These are phyloP conservation scores for Agrocybe chaxingu DNA, from an alignment of 768 basidiomycete genomes.

Conservation along the genomic window DNA sequence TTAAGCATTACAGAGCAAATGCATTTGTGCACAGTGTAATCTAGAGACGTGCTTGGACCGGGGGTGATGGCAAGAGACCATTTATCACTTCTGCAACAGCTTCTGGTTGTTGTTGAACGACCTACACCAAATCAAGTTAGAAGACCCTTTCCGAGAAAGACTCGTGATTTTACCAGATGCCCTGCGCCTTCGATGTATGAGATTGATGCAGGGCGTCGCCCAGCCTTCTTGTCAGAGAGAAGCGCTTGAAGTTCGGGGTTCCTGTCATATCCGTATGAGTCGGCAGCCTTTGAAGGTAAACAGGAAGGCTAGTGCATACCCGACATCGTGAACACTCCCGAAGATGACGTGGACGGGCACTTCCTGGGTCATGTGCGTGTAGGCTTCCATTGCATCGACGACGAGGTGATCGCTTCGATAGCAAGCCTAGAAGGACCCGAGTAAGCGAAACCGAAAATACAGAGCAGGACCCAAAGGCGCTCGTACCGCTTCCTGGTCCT, in stretches of 20 bases:
- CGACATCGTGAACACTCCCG: neutral
- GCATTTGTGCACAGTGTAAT: neutral
- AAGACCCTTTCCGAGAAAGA: neutral
- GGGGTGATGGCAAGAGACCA: neutral
- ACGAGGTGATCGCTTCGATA: neutral
- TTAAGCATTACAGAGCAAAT: neutral
- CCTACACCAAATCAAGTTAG: neutral
- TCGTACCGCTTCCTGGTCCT: neutral
- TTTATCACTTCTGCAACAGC: neutral
- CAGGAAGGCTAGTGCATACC: neutral
- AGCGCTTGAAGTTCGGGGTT: neutral
- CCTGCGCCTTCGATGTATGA: neutral
- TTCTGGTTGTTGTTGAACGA: neutral
- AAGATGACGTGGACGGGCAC: neutral
- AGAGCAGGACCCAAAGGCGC: neutral
- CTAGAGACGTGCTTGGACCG: neutral
- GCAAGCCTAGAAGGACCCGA: neutral
- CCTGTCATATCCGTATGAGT: neutral
- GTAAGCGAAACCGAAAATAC: neutral
- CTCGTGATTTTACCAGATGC: neutral
- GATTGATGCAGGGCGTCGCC: neutral
- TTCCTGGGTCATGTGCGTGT: neutral
- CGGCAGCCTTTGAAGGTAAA: neutral
- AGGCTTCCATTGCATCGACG: neutral
- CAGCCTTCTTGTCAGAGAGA: neutral